Evolutionary conservation across 495 filamentous ascomycete genomes (phyloP), one percentile per base, ranked within the genome.

Genomic region (Amniculicola lignicola): DNA sequence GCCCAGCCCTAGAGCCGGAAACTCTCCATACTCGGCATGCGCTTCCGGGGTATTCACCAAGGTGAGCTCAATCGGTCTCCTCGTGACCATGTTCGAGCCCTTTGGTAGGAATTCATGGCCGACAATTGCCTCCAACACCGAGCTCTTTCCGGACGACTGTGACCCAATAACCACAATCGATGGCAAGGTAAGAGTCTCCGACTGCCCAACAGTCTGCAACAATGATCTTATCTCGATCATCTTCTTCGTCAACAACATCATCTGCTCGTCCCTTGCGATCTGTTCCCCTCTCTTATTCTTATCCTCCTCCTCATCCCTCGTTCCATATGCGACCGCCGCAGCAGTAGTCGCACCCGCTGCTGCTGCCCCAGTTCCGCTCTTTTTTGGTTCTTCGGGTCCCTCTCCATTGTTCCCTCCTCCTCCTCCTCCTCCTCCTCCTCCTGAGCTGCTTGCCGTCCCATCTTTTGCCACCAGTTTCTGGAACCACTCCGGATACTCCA

Each of bases 171-270:
- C 93, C 5, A 99, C 93, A 54, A 99, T 99, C 1, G 93, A 95
- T 0, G 93, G 93, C 33, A 97, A 72, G 3, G 86, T 91, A 33
- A 99, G 75, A 11, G 87, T 80, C 56, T 83, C 86, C 4, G 90
- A 91, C 73, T 99, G 90, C 36, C 93, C 93, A 40, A 99, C 86
- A 16, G 84, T 82, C 65, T 92, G 85, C 5, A 99, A 75, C 35
- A 99, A 89, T 58, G 85, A 90, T 57, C 94, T 76, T 46, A 99
- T 97, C 69, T 99, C 92, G 66, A 99, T 99, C 93, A 99, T 99
- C 71, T 95, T 95, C 73, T 91, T 91, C 0, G 93, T 99, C 69
- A 99, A 76, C 60, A 95, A 75, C 93, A 99, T 99, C 92, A 99
- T 99, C 70, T 99, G 93, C 65, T 99, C 93, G 66, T 99, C 92